Base-by-base conservation (phyloP, 331 rosid species). In the Spiraea crenata region DNA sequence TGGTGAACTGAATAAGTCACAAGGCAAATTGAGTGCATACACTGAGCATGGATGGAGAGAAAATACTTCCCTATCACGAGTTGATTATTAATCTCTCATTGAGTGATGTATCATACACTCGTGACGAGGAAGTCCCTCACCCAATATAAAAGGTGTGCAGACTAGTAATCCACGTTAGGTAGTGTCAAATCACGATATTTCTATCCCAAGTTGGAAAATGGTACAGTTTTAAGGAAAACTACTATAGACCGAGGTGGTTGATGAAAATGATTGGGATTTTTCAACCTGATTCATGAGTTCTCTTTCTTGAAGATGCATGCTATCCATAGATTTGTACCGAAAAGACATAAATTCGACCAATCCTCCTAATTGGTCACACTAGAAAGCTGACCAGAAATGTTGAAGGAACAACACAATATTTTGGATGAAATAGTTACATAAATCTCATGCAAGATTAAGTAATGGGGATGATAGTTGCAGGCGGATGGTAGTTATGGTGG, bases 131-230 rank as follows among this genome's bases (percentile, higher is more conserved):
- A 25, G 31, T 25, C 31, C 31, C 31, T 25, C 31, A 25, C 31
- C 31, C 31, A 25, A 37, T 37, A 46, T 34, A 14, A 19, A 48
- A 49, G 49, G 14, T 37, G 19, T 40, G 47, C 70, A 51, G 51
- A 10, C 69, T 45, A 60, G 42, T 46, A 70, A 45, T 80, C 77
- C 80, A 84, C 85, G 81, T 76, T 67, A 77, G 25, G 55, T 20
- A 63, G 39, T 82, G 76, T 72, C 69, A 67, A 69, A 76, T 59
- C 85, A 70, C 68, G 57, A 65, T 14, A 74, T 64, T 34, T 25
- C 45, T 47, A 39, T 67, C 65, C 51, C 55, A 40, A 73, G 85
- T 79, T 85, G 14, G 38, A 54, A 67, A 48, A 55, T 40, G 12
- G 25, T 55, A 7, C 3, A 20, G 44, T 4, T 17, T 42, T 55